Base-by-base conservation (phyloP, 2,329 filamentous ascomycete species). In the Fonsecaea erecta region DNA sequence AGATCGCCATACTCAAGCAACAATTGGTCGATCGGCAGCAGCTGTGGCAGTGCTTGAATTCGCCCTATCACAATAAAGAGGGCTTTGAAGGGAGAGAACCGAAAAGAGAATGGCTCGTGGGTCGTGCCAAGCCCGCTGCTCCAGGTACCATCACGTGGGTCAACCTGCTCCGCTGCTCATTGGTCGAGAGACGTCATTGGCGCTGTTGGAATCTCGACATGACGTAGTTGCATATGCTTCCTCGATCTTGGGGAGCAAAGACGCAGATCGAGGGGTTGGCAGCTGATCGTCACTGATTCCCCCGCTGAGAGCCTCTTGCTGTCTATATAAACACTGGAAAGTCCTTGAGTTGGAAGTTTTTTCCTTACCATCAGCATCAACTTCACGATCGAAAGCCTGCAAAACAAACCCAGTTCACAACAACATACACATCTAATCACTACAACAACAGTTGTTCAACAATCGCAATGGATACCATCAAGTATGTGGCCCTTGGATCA, bases 401-500 rank as follows among this genome's bases (percentile, higher is more conserved):
- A 24, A 24, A 48, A 24, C 43, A 37, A 16, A 37, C 30, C 14
- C 35, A 37, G n/a, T n/a, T 5, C 5, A 40, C 57, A 59, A 54
- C 26, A n/a, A n/a, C n/a, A n/a, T n/a, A 16, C 60, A 26, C 30
- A 52, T 18, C 53, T 55, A 34, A 34, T 56, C 21, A 60, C 34
- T 43, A 54, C 52, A 30, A 35, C 26, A 58, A 43, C 16, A 58
- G 16, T 40, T 58, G 16, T 52, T 37, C 28, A 32, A n/a, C 43
- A 56, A n/a, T 62, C 60, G 55, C 58, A 71, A 71, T 71, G 70
- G 70, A 71, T 63, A 65, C 68, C 68, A 66, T 71, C 68, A 71
- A 71, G 70, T 71, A 63, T 12, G 70, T 58, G 1, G 11, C 16
- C 18, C 34, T 30, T n/a, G 8, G n/a, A n/a, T n/a, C n/a, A 16